Percentiles rank a stretch among this genome's conserved stretches.
Conservation (phyloP, 2,329 filamentous ascomycete genomes). For the Ampelomyces quisqualis region DNA sequence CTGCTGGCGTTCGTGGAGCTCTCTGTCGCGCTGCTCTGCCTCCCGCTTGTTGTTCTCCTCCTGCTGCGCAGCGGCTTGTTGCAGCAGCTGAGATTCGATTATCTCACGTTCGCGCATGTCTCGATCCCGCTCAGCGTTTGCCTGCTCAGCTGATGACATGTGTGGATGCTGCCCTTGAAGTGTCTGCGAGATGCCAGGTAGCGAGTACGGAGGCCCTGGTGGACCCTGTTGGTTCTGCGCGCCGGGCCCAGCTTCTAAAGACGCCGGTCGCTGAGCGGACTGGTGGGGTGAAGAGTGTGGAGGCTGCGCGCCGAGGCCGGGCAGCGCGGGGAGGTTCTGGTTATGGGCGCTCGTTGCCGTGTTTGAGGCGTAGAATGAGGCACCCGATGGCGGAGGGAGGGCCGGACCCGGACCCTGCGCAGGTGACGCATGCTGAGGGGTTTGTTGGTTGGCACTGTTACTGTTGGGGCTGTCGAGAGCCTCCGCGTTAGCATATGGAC, state of each 20-base stretch:
- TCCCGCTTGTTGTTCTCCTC: conserved; percentile 55
- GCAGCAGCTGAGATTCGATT: conserved; percentile 51
- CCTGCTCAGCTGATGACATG: conserved; percentile 38
- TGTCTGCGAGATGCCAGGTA: conserved; percentile 50
- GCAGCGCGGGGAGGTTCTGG: conserved; percentile 49
- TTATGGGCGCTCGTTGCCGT: conserved; percentile 37
- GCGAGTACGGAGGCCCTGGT: conserved; percentile 46
- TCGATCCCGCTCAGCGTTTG: conserved; percentile 47
- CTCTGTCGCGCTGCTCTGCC: conserved; percentile 56
- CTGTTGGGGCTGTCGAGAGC: neutral
- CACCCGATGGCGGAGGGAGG: conserved; percentile 46
- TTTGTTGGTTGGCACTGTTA: conserved; percentile 34
- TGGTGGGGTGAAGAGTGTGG: conserved; percentile 47
- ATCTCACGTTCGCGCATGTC: conserved; percentile 55
- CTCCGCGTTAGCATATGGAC: conserved; percentile 20
- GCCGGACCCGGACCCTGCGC: conserved; percentile 41
- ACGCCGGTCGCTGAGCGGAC: conserved; percentile 38
- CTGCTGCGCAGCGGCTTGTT: conserved; percentile 46
- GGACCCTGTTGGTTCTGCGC: conserved; percentile 37
- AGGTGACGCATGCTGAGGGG: conserved; percentile 38
- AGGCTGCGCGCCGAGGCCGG: conserved; percentile 48
- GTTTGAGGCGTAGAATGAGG: conserved; percentile 46
- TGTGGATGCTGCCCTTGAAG: conserved; percentile 44
- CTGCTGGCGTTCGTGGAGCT: conserved; percentile 58
- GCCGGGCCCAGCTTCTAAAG: conserved; percentile 39